Evolutionary conservation across 345 rosid genomes (phyloP).

Genomic region (Euphorbia pulcherrima): DNA sequence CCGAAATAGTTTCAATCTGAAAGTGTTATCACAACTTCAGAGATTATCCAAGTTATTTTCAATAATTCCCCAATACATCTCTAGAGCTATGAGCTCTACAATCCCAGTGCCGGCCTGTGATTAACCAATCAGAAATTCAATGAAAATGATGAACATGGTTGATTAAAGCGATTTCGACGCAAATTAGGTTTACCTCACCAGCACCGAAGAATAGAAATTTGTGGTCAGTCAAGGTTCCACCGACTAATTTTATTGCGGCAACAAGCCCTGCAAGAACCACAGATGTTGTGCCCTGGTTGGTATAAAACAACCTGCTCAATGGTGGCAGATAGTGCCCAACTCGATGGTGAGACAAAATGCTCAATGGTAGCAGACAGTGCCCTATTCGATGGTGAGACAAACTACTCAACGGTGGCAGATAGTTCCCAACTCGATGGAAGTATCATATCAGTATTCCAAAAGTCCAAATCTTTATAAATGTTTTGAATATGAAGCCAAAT

Average conservation of each 20-base stretch:
- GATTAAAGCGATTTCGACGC: too few species aligned
- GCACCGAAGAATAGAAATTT: conserved; percentile 93
- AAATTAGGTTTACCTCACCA: conserved; percentile 64
- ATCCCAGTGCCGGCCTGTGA: conserved; percentile 97
- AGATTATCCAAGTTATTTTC: too few species aligned
- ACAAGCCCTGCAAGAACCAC: conserved; percentile 96
- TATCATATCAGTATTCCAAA: conserved; percentile 13
- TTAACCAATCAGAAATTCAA: conserved; percentile 5
- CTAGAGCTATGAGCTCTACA: conserved; percentile 88
- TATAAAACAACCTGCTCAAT: conserved; percentile 7
- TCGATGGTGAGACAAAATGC: too few species aligned
- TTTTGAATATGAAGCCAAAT: conserved; percentile 4
- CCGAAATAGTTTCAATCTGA: too few species aligned
- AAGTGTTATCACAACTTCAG: too few species aligned
- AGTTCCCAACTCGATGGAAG: too few species aligned
- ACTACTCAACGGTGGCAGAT: too few species aligned
- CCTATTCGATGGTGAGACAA: too few species aligned
- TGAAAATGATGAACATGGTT: background rate
- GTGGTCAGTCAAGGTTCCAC: conserved; percentile 75
- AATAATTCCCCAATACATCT: too few species aligned
- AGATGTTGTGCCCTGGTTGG: conserved; percentile 95
- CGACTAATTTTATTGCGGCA: conserved; percentile 67
- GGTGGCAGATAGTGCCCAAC: too few species aligned
- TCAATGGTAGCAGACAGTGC: too few species aligned
- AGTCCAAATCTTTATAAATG: conserved; percentile 5